Conservation (phyloP, 139 green algal species). For the Medakamo hakoo region DNA sequence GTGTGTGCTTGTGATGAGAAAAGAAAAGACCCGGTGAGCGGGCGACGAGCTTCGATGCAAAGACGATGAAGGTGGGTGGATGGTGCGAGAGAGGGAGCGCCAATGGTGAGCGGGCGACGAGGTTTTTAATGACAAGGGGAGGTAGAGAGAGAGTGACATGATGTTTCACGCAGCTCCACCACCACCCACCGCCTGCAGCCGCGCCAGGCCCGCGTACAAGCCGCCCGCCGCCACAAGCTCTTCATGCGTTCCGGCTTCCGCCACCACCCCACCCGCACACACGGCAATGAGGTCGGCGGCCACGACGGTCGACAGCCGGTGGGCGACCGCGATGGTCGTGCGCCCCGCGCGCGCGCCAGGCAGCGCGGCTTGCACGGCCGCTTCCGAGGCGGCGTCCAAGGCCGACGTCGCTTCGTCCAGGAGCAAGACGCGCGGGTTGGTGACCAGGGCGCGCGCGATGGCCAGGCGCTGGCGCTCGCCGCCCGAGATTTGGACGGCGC, state of each 20-base stretch:
- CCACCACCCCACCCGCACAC: conserved; percentile 7
- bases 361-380: conserved; percentile 1
- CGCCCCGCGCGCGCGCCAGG: not conserved
- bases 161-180: no score
- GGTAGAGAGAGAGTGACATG: no score
- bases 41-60: no score
- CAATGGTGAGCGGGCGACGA: no score
- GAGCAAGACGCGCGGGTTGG: conserved; percentile 30
- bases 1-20: not conserved
- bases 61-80: no score
- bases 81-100: no score
- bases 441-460: conserved; percentile 44
- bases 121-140: no score
- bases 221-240: conserved; percentile 6
- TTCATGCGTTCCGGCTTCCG: conserved; percentile 10
- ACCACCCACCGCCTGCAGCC: no score
- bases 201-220: conserved; percentile 5
- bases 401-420: conserved; percentile 56
- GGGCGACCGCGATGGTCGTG: conserved; percentile 22
- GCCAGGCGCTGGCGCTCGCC: conserved; percentile 55
- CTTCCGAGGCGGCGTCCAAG: conserved; percentile 30
- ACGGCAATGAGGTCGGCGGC: conserved; percentile 17
- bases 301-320: conserved; percentile 18
- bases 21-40: no score
- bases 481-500: conserved; percentile 19